Evolutionary conservation across 1,284 basidiomycete species (phyloP).

Genomic region (Fereydounia khargensis): DNA sequence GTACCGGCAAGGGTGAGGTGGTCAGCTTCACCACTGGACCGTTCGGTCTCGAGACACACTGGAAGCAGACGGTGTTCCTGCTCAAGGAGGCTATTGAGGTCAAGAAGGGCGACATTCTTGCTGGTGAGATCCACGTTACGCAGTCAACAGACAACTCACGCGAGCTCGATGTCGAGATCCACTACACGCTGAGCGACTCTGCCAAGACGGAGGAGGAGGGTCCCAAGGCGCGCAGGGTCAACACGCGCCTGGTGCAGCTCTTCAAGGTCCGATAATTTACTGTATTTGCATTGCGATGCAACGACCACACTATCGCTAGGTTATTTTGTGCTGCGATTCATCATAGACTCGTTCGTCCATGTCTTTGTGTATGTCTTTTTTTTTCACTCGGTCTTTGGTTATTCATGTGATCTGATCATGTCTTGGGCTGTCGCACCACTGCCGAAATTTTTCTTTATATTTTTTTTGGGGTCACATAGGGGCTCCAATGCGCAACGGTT

Average conservation of each 20-base stretch:
- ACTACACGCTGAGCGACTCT: slow-evolving; percentile 62
- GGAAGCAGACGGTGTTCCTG: slow-evolving; percentile 93
- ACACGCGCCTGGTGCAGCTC: neutral
- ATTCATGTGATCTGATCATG: no score
- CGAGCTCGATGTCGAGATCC: slow-evolving; percentile 88
- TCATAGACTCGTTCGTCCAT: no score
- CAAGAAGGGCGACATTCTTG: slow-evolving; percentile 72
- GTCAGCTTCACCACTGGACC: slow-evolving; percentile 91
- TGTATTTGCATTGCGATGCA: no score
- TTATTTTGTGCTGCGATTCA: no score
- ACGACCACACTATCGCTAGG: no score
- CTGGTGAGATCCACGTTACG: slow-evolving; percentile 76
- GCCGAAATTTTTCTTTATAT: no score
- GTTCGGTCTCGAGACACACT: slow-evolving; percentile 82
- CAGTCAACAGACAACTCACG: slow-evolving; percentile 80
- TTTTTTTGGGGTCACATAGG: no score
- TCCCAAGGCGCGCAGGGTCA: slow-evolving; percentile 4
- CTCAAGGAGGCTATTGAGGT: slow-evolving; percentile 75
- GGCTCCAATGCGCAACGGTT: no score
- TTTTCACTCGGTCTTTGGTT: neutral
- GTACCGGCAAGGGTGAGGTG: slow-evolving; percentile 60
- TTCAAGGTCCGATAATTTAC: slow-evolving; percentile 3
- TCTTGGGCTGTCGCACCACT: no score
- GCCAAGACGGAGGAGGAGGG: neutral
- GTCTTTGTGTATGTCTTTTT: no score